Percentiles rank a stretch among this genome's conserved stretches.
Conservation (phyloP, 2,329 filamentous ascomycete species). For the Magnaporthiopsis incrustans region DNA sequence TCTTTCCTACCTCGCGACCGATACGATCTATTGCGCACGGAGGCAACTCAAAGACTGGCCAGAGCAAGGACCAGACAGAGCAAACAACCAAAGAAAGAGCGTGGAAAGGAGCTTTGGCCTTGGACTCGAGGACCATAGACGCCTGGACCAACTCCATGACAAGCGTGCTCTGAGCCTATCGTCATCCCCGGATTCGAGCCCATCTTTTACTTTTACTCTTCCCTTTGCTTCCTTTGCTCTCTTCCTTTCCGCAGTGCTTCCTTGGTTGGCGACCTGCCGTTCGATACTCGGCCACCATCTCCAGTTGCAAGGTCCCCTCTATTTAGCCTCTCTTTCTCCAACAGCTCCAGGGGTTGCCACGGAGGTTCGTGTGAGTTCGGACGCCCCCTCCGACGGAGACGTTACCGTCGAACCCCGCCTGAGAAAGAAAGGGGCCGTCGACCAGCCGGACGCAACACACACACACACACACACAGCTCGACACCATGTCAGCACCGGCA, state of each 20-base stretch:
- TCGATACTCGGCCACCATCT: not conserved
- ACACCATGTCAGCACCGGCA: conserved; percentile 1
- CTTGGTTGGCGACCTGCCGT: not conserved
- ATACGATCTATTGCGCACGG: not conserved
- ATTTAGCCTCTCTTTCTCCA: not conserved
- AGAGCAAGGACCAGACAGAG: not conserved
- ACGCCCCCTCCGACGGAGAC: not conserved
- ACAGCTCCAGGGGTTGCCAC: not conserved
- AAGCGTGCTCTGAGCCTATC: no score
- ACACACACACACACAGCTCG: not conserved
- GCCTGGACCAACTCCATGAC: no score
- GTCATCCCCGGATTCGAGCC: no score
- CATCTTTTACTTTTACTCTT: no score
- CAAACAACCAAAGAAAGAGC: no score
- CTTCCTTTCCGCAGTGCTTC: not conserved
- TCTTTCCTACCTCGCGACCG: not conserved
- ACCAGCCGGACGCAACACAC: not conserved
- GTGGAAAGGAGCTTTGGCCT: not conserved
- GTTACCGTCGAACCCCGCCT: not conserved
- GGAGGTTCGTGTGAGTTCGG: not conserved
- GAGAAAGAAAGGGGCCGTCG: conserved; percentile 1
- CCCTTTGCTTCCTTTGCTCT: not conserved
- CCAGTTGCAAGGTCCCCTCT: not conserved
- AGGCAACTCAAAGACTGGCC: not conserved
- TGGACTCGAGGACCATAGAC: not conserved